phyloP scores from a whole-genome alignment of 2,329 filamentous ascomycete species.

The Mollisiaceae sp. region DNA sequence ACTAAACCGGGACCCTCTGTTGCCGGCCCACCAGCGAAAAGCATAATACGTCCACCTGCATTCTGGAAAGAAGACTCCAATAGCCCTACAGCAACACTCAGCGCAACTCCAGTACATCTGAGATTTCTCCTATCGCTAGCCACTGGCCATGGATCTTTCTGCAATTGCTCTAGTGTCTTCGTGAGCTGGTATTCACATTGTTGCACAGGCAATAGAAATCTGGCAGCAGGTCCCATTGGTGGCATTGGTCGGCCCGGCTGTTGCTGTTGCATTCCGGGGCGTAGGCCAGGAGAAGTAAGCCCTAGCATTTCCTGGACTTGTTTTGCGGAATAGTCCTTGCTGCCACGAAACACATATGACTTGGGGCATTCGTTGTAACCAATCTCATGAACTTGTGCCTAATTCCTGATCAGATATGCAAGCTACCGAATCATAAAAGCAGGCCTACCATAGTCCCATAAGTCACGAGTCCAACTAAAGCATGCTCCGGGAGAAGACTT shows the following conservation, averaged over 20 bases:
- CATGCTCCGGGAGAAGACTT: conserved; percentile 79
- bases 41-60: conserved; percentile 92
- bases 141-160: conserved; percentile 97
- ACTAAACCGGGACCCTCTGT: conserved; percentile 98
- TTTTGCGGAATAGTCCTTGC: conserved; percentile 97
- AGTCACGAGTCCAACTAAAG: conserved; percentile 82
- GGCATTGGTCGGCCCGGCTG: conserved; percentile 76
- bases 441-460: conserved; percentile 90
- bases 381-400: conserved; percentile 96
- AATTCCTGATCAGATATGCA: conserved; percentile 14
- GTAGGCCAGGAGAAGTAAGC: conserved; percentile 71
- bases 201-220: conserved; percentile 92
- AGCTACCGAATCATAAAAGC: conserved; percentile 9
- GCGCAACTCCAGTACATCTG: conserved; percentile 93
- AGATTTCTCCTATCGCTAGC: conserved; percentile 89
- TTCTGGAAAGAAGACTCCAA: conserved; percentile 96
- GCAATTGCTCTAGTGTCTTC: conserved; percentile 91
- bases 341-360: conserved; percentile 97
- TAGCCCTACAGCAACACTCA: conserved; percentile 91
- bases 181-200: conserved; percentile 98
- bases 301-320: conserved; percentile 99
- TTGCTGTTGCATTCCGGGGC: conserved; percentile 72
- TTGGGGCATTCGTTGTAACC: conserved; percentile 98
- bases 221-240: conserved; percentile 79
- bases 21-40: conserved; percentile 92